Evolutionary conservation across 2,329 filamentous ascomycete genomes (phyloP).

Genomic region (Phialophora tarda): DNA sequence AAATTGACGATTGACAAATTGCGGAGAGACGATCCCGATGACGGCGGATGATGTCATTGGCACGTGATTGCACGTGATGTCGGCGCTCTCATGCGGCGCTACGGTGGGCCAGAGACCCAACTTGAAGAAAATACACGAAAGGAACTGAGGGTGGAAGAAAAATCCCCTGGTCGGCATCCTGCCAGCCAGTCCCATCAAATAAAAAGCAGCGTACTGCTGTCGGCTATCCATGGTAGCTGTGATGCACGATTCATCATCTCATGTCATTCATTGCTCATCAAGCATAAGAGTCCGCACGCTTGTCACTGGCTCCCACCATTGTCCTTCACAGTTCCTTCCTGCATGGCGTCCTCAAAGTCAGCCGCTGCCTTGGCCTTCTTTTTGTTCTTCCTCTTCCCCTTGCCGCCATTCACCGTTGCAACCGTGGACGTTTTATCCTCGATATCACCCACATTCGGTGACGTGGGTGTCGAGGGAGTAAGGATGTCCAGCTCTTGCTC

Average conservation of each 20-base stretch:
- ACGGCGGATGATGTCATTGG: neutral
- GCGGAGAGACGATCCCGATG: neutral
- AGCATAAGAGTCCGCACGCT: neutral
- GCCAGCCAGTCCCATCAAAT: neutral
- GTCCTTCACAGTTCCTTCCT: neutral
- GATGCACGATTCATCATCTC: neutral
- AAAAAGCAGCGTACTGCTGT: neutral
- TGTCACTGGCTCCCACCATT: neutral
- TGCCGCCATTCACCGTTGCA: conserved; percentile 20
- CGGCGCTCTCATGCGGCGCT: neutral
- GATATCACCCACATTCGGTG: conserved; percentile 10
- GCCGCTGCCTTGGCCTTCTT: conserved; percentile 17
- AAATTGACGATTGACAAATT: conserved; percentile 6
- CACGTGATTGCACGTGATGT: neutral
- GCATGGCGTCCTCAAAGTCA: neutral
- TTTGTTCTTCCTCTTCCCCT: conserved; percentile 7
- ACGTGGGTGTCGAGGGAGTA: neutral
- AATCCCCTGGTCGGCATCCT: neutral
- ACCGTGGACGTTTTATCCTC: conserved; percentile 23
- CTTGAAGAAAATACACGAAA: neutral
- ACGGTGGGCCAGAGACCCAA: neutral
- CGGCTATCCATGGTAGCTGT: neutral
- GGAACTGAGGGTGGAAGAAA: neutral
- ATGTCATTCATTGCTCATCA: neutral
- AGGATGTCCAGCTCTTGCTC: conserved; percentile 23